These are phyloP conservation scores for Cercospora janseana DNA, from an alignment of 2,329 filamentous ascomycete genomes.

Conservation along the genomic window DNA sequence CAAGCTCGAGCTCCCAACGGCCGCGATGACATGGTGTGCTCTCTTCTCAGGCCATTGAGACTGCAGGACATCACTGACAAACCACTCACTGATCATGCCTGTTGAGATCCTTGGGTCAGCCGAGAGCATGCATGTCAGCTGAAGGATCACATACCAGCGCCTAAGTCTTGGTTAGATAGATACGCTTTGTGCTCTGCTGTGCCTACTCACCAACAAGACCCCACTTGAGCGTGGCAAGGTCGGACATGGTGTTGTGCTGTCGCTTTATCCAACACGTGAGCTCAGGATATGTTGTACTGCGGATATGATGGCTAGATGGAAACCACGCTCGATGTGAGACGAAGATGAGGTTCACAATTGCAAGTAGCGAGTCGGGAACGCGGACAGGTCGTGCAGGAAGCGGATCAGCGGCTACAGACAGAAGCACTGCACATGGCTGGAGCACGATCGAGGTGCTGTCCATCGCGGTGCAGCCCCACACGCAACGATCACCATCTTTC, in stretches of 20 bases:
- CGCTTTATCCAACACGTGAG: not conserved
- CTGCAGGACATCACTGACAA: constrained; percentile 46
- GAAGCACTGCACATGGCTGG: too few relatives aligned
- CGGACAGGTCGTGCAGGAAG: too few relatives aligned
- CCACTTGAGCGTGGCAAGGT: constrained; percentile 18
- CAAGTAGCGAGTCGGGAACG: too few relatives aligned
- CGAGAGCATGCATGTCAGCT: not conserved
- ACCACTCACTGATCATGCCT: constrained; percentile 49
- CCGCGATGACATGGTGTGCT: constrained; percentile 22
- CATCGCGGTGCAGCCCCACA: too few relatives aligned
- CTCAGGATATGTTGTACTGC: too few relatives aligned
- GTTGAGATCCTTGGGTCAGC: constrained; percentile 2
- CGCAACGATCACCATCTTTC: not conserved
- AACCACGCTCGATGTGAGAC: not conserved
- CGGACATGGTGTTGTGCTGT: too few relatives aligned
- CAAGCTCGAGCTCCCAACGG: constrained; percentile 23
- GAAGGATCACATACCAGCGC: not conserved
- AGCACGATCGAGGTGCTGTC: too few relatives aligned
- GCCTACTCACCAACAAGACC: constrained; percentile 18
- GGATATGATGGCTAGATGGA: too few relatives aligned
- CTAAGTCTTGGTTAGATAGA: not conserved
- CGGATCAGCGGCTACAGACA: constrained; percentile 1
- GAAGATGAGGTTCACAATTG: not conserved
- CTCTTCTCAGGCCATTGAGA: constrained; percentile 41
- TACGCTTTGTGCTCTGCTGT: not conserved